Base-by-base conservation (phyloP, 441 rosid genomes). In the Adansonia grandidieri region DNA sequence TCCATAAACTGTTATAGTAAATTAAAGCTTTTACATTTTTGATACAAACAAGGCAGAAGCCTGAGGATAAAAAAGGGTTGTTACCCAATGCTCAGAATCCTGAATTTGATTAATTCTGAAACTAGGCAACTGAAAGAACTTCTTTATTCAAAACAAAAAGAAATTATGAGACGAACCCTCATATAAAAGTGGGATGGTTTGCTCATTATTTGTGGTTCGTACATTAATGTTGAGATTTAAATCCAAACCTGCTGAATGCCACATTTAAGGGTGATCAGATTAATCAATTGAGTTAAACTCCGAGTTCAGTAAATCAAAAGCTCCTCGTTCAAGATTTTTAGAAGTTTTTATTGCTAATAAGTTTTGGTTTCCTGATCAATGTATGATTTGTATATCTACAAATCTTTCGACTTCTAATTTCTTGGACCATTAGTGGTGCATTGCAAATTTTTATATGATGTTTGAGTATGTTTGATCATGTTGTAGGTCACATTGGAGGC, bases 401-500 rank as follows among this genome's bases (percentile, higher is more conserved):
- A 45, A 19, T 68, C 37, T 71, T 24, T 53, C 2, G 61, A 15
- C 47, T 71, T 71, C 4, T 71, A 37, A 15, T 51, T 7, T 15
- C 61, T 15, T 53, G 2, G 73, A 68, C 9, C 22, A 14, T 50
- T 17, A 2, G 1, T 15, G 22, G 20, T 6, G 32, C 22, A 7
- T 53, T 71, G 47, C 62, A 48, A 11, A 6, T 14, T 28, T 15
- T 51, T 32, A 13, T 50, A 6, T 28, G 0, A 8, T 71, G 61
- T 51, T 62, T 1, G 8, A 62, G 7, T 11, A 28, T 24, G 61
- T 53, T 50, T 20, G 24, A 51, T 66, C 64, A 28, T 66, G 20
- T 42, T 76, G 70, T 60, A 79, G 82, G 78, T 82, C 44, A 79
- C 82, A 9, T 44, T 82, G 72, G 85, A 82, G 77, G 85, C 82